Conservation (phyloP, 2,329 filamentous ascomycete species). For the Geosmithia morbida region DNA sequence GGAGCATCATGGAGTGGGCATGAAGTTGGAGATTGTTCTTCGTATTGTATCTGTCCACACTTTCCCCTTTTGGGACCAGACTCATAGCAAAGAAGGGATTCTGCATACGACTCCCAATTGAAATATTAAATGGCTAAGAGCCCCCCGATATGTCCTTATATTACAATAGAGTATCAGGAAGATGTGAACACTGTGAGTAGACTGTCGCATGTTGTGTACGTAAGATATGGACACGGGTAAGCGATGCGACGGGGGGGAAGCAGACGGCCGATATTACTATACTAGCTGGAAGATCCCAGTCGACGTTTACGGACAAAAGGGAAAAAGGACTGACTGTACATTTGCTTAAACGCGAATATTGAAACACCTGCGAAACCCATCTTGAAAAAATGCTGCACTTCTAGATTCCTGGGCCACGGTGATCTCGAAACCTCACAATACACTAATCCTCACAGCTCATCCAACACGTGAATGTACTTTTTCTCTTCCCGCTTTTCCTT, state of each 20-base stretch:
- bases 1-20: not conserved
- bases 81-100: not conserved
- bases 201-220: not conserved
- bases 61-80: not conserved
- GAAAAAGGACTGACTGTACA: conserved; percentile 1
- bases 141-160: not conserved
- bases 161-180: not conserved
- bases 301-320: not conserved
- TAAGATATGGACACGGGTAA: not conserved
- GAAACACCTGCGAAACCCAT: not conserved
- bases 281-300: not conserved
- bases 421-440: not conserved
- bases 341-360: conserved; percentile 1
- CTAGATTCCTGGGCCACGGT: not conserved
- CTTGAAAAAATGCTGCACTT: not conserved
- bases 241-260: not conserved
- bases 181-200: not conserved
- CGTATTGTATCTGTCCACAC: not conserved
- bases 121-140: not conserved
- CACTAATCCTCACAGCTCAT: conserved; percentile 53
- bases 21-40: not conserved
- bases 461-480: conserved; percentile 90
- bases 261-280: not conserved
- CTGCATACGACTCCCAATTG: not conserved
- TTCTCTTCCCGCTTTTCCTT: conserved; percentile 88